Base-by-base conservation (phyloP, 495 filamentous ascomycete species). In the Trichoderma parareesei region DNA sequence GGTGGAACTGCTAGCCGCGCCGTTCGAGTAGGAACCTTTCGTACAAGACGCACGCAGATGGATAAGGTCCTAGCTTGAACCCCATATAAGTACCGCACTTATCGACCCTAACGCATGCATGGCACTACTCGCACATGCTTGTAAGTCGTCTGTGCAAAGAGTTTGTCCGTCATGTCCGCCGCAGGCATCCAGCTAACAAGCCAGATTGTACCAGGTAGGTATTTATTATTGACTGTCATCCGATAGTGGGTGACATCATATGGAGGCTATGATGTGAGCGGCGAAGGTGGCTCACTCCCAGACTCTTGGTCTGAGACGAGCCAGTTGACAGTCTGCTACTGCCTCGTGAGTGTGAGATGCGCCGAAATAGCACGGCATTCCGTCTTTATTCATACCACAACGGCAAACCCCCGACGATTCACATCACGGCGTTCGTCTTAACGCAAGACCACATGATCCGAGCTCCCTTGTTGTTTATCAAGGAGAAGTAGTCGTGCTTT, bases 141-240 rank as follows among this genome's bases (percentile, higher is more conserved):
- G 27, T 27, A 27, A 27, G 27, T 57, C 27, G 53, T 57, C 53
- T 57, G 53, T 57, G 53, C 53, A 27, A 27, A 57, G 53, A 57
- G 53, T 57, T 57, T 57, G 53, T 57, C 20, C 9, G 20, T 37
- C 53, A 10, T 27, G 53, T 27, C 53, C 53, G 27, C 27, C 33
- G 37, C 37, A 27, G 33, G 53, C 48, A 55, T 55, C 48, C 48
- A 46, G 18, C 20, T 18, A 27, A 16, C 27, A 18, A 55, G 48
- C 48, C 48, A 33, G 14, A 33, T 33, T 55, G 27, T 27, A 27
- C 27, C 48, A 9, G 27, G 43, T 46, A 46, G 10, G 13, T 13
- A 46, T 9, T 49, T 18, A 7, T 11, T 2, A 41, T 1, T 41
- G 40, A 11, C 18, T 49, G 46, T 9, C n/a, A 9, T 27, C 20